Conservation (phyloP, 805 yeast species). For the Ogataea nitratoaversa region DNA sequence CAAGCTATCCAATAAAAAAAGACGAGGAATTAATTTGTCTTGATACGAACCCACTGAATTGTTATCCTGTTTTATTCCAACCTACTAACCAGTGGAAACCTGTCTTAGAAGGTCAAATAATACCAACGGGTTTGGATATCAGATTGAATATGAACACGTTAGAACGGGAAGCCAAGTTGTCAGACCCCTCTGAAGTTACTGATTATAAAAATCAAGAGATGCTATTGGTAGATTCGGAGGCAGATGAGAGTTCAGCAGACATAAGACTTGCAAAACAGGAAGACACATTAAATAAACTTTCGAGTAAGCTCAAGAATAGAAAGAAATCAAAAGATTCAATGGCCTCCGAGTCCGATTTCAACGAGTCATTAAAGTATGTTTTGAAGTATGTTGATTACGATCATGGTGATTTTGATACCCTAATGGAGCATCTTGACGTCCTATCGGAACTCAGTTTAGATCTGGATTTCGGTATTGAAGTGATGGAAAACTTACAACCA, state of each 20-base stretch:
- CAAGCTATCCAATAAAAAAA: background rate
- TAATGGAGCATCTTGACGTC: slow-evolving; percentile 31
- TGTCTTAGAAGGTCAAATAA: slow-evolving; percentile 64
- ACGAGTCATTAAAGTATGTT: slow-evolving; percentile 6
- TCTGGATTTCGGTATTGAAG: slow-evolving; percentile 52
- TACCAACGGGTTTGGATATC: slow-evolving; percentile 80
- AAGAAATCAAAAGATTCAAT: slow-evolving; percentile 1
- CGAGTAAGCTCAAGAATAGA: slow-evolving; percentile 3
- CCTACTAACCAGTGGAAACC: slow-evolving; percentile 68
- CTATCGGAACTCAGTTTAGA: slow-evolving; percentile 66
- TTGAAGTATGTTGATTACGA: slow-evolving; percentile 5
- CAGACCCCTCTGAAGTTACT: slow-evolving; percentile 28
- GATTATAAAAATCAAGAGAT: slow-evolving; percentile 8
- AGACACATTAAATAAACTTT: slow-evolving; percentile 1
- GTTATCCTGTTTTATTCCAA: slow-evolving; percentile 61
- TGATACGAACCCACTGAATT: slow-evolving; percentile 40
- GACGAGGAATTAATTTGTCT: slow-evolving; percentile 35
- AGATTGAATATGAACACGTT: slow-evolving; percentile 72
- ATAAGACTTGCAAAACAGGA: slow-evolving; percentile 7
- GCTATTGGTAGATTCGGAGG: background rate
- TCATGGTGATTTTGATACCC: slow-evolving; percentile 5
- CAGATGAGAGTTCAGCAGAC: background rate
- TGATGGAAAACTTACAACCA: slow-evolving; percentile 33
- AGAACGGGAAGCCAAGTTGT: slow-evolving; percentile 60
- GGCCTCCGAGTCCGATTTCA: slow-evolving; percentile 1